phyloP scores from a whole-genome alignment of 192 early-diverging fungal genomes.

The Podila minutissima region DNA sequence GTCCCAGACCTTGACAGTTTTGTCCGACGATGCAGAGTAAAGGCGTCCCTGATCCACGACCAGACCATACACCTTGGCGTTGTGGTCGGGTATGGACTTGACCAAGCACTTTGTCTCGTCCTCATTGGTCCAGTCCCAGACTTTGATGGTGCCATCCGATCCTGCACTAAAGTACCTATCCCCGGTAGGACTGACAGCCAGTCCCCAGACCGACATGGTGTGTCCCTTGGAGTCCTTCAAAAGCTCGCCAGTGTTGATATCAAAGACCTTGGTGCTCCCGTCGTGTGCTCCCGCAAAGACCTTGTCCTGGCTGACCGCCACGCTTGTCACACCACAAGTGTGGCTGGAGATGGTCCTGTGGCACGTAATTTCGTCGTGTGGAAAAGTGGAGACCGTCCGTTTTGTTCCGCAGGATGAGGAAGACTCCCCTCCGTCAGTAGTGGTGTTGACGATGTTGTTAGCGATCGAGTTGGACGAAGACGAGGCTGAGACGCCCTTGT shows the following conservation, averaged over 20 bases:
- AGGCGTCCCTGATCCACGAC: conserved; percentile 53
- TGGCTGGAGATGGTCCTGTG: conserved; percentile 62
- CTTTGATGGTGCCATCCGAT: conserved; percentile 67
- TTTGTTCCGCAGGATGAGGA: conserved; percentile 24
- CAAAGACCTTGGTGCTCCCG: conserved; percentile 65
- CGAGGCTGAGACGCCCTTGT: neutral
- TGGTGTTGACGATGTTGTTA: neutral
- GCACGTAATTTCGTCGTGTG: conserved; percentile 63
- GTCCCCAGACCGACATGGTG: conserved; percentile 65
- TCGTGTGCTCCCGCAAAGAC: conserved; percentile 69
- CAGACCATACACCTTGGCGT: conserved; percentile 64
- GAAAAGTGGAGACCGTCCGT: conserved; percentile 53
- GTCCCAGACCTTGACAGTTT: conserved; percentile 67
- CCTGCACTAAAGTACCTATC: conserved; percentile 63
- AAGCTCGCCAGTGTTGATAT: conserved; percentile 59
- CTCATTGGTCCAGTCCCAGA: conserved; percentile 53
- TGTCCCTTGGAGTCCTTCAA: conserved; percentile 56
- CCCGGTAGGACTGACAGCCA: conserved; percentile 53
- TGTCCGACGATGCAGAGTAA: conserved; percentile 63
- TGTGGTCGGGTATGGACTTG: conserved; percentile 54
- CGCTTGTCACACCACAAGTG: conserved; percentile 63
- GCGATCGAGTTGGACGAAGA: neutral
- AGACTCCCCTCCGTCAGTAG: neutral
- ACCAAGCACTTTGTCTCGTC: conserved; percentile 29
- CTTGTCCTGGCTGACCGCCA: conserved; percentile 56